Evolutionary conservation across 1,284 basidiomycete genomes (phyloP).

Genomic region (Tilletia walkeri): DNA sequence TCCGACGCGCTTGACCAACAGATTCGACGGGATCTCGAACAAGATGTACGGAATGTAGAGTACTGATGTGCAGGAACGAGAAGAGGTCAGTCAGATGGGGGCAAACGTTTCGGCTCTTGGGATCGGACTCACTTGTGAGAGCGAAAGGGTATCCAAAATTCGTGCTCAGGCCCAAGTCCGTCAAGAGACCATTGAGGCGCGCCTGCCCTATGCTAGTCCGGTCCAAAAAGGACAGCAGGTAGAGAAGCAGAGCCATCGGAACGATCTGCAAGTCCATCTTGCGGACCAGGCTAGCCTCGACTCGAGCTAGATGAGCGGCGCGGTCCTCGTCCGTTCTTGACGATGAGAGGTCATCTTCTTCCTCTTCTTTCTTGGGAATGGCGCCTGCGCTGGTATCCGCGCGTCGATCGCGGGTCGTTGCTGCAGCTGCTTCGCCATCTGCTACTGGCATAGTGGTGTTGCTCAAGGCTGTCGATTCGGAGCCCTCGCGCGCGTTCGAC

Average conservation of each 20-base stretch:
- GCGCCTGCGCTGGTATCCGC: too few species aligned
- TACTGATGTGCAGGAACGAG: constrained; percentile 16
- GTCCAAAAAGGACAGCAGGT: constrained; percentile 39
- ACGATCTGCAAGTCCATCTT: constrained; percentile 49
- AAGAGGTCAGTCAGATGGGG: background rate
- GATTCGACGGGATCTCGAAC: constrained; percentile 20
- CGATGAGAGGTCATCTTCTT: background rate
- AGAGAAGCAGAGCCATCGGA: constrained; percentile 38
- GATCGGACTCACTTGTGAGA: background rate
- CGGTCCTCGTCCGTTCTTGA: too few species aligned
- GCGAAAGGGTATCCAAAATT: constrained; percentile 9
- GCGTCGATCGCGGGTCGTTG: too few species aligned
- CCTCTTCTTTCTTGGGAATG: background rate
- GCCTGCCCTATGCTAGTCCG: constrained; percentile 46
- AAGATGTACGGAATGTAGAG: constrained; percentile 37
- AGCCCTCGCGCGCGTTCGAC: too few species aligned
- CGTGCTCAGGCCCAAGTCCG: constrained; percentile 28
- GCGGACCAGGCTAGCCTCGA: constrained; percentile 23
- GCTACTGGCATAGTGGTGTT: too few species aligned
- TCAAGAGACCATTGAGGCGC: constrained; percentile 33
- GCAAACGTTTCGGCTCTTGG: background rate
- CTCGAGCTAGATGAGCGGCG: background rate
- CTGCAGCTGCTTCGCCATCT: too few species aligned
- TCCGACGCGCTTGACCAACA: constrained; percentile 29
- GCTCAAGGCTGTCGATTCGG: too few species aligned